Evolutionary conservation across 2,329 filamentous ascomycete species (phyloP), one percentile per base, ranked within the genome.

Genomic region (Aspergillus intermedius): DNA sequence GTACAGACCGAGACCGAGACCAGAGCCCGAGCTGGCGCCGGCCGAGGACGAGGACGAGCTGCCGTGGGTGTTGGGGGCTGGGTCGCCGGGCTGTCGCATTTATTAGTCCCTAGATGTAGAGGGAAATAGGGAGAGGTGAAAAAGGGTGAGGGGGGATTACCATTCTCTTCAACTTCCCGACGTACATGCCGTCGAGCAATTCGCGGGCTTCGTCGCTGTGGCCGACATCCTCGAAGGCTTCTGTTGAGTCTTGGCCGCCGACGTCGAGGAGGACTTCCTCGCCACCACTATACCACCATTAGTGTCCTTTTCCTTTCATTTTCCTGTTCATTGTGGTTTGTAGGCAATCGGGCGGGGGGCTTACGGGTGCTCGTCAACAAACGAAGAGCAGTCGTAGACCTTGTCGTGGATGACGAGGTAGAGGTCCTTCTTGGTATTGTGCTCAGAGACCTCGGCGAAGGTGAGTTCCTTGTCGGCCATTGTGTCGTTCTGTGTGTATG

Each of bases 151-250:
- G 17, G 17, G 17, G 17, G 3, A 19, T 19, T 19, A 94, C 88
- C 78, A 81, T 69, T 71, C 88, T 82, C 83, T 95, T 94, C 70
- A 96, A 73, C 34, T 68, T 78, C 57, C 88, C 91, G 58, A 93
- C 79, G 46, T 83, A 73, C 57, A 95, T 77, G 64, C 82, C 81
- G 28, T 86, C 83, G 49, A 98, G 83, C 59, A 95, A 91, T 77
- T 97, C 91, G 59, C 93, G 86, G 59, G 93, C 93, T 79, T 98
- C 93, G 73, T 98, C 93, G 64, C 88, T 94, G 86, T 98, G 93
- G 67, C 93, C 93, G 65, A 98, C 93, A 74, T 98, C 93, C 78
- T 98, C 93, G 70, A 98, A 98, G 54, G 93, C 91, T 76, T 97
- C 93, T 62, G 91, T 95, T 64, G 88, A 87, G 73, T 98, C 93